A percentile compares a stretch with the other conserved stretches of the same genome.
phyloP scores from a whole-genome alignment of 257 asterid genomes.

The Buddleja alternifolia region DNA sequence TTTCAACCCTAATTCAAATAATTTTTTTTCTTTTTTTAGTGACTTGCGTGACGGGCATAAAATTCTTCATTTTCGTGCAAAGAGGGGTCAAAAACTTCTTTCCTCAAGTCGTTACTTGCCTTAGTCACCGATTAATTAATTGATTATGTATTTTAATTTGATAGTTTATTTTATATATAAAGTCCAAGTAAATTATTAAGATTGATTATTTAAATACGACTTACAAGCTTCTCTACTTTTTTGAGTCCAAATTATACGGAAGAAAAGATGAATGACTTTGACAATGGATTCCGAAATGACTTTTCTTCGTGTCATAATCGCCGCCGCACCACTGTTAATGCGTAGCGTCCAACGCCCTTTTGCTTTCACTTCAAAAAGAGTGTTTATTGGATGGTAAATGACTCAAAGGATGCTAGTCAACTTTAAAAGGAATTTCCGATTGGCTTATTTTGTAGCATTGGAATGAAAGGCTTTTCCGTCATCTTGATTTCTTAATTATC shows the following conservation, averaged over 20 bases:
- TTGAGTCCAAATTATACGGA: too few species aligned
- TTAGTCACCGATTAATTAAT: background rate
- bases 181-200: too few species aligned
- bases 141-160: background rate
- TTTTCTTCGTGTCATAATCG: background rate
- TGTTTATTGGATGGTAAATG: background rate
- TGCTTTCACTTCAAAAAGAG: conserved; percentile 9
- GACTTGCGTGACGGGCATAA: background rate
- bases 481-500: background rate
- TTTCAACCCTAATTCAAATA: background rate
- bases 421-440: background rate
- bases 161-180: too few species aligned
- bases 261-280: too few species aligned
- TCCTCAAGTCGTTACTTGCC: background rate
- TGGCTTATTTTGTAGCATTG: background rate
- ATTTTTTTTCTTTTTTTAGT: background rate
- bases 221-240: too few species aligned
- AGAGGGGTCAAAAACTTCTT: background rate
- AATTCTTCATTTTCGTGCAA: background rate
- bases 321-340: conserved; percentile 24
- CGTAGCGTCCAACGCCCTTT: conserved; percentile 29
- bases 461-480: background rate
- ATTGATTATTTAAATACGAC: too few species aligned
- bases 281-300: too few species aligned
- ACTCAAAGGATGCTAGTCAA: conserved; percentile 19